Percentiles rank a stretch among this genome's conserved stretches.
Conservation (phyloP, 495 filamentous ascomycete genomes). For the Podospora sp. region DNA sequence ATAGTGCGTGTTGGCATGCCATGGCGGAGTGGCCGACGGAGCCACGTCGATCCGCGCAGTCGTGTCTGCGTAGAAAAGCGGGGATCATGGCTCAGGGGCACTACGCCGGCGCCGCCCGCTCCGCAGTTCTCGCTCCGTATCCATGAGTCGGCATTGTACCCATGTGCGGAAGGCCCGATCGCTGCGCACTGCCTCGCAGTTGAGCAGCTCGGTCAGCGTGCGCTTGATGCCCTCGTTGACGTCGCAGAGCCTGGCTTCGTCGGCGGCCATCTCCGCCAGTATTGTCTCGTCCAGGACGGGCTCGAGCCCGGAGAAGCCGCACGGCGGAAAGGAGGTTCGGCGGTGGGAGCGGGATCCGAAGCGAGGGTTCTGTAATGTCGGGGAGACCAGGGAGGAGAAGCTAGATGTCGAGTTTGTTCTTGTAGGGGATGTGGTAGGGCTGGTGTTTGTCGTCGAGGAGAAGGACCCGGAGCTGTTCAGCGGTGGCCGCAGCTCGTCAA, state of each 20-base stretch:
- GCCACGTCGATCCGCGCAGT: not conserved
- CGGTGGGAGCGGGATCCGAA: slow-evolving; percentile 30
- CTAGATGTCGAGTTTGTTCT: slow-evolving; percentile 28
- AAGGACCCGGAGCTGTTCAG: slow-evolving; percentile 23
- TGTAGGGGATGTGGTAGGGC: slow-evolving; percentile 42
- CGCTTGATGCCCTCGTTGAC: slow-evolving; percentile 68
- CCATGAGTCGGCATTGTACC: slow-evolving; percentile 66
- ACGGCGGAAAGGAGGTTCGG: slow-evolving; percentile 33
- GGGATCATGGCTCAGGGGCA: slow-evolving; percentile 32
- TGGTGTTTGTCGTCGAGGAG: slow-evolving; percentile 32
- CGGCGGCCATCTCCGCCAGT: slow-evolving; percentile 49
- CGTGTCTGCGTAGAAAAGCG: not conserved
- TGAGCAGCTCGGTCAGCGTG: slow-evolving; percentile 66
- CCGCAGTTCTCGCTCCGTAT: slow-evolving; percentile 62
- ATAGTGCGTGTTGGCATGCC: not conserved
- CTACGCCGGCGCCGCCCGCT: slow-evolving; percentile 48
- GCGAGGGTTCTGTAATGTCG: slow-evolving; percentile 20
- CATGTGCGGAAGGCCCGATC: slow-evolving; percentile 61
- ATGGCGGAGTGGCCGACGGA: not conserved
- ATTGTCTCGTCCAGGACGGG: slow-evolving; percentile 42
- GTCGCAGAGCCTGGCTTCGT: slow-evolving; percentile 56
- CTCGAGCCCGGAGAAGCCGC: slow-evolving; percentile 30
- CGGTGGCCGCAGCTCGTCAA: slow-evolving; percentile 48
- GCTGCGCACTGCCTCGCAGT: slow-evolving; percentile 58
- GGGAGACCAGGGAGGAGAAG: slow-evolving; percentile 22